Evolutionary conservation across 768 basidiomycete genomes (phyloP).

Genomic region (Mycena maculata): DNA sequence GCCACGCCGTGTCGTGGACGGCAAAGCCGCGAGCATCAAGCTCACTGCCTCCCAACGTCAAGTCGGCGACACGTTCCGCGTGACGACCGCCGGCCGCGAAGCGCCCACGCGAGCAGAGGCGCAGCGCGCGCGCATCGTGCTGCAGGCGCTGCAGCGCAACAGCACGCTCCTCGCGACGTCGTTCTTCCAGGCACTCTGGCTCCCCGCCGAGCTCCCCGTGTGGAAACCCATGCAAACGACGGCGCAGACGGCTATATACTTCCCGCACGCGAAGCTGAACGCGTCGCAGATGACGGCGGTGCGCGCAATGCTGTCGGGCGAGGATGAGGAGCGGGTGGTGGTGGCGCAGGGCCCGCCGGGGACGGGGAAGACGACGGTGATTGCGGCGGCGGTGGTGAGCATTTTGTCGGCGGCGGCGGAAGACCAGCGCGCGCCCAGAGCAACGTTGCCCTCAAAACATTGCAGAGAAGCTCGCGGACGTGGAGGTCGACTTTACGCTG

Average conservation of each 20-base stretch:
- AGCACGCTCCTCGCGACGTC: slow-evolving; percentile 45
- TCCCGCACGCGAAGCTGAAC: slow-evolving; percentile 47
- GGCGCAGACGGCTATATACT: slow-evolving; percentile 36
- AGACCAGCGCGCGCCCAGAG: slow-evolving; percentile 64
- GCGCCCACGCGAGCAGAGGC: slow-evolving; percentile 59
- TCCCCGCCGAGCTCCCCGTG: slow-evolving; percentile 34
- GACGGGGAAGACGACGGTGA: slow-evolving; percentile 74
- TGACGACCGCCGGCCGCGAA: slow-evolving; percentile 60
- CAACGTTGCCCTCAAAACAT: slow-evolving; percentile 87
- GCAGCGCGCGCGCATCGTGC: slow-evolving; percentile 41
- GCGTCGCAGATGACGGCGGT: slow-evolving; percentile 50
- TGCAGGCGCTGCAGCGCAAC: slow-evolving; percentile 41
- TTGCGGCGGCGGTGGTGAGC: slow-evolving; percentile 59
- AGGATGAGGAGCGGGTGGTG: slow-evolving; percentile 47
- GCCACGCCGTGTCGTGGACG: slow-evolving; percentile 43
- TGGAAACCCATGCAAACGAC: slow-evolving; percentile 54
- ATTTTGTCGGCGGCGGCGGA: slow-evolving; percentile 47
- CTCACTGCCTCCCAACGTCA: slow-evolving; percentile 31
- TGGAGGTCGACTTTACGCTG: slow-evolving; percentile 64
- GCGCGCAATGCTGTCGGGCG: slow-evolving; percentile 54
- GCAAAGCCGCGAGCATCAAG: slow-evolving; percentile 51
- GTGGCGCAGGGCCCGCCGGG: slow-evolving; percentile 68
- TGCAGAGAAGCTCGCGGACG: slow-evolving; percentile 74
- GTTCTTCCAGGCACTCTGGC: slow-evolving; percentile 52
- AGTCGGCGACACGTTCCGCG: slow-evolving; percentile 44